phyloP scores from a whole-genome alignment of 371 early-diverging fungal species.

The Mortierella sp. region DNA sequence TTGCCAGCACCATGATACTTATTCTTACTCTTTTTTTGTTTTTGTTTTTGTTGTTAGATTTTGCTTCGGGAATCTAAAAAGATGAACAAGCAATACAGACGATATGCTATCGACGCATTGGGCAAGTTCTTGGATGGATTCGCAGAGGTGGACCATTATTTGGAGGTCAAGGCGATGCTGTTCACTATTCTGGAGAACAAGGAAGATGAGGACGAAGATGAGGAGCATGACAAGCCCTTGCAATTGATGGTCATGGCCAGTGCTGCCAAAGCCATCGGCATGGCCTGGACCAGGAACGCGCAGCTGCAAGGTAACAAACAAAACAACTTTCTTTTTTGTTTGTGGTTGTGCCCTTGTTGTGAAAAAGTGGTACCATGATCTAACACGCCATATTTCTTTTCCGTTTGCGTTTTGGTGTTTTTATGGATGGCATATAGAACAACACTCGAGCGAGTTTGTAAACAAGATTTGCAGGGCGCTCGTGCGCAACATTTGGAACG shows the following conservation, averaged over 20 bases:
- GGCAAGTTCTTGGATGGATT: slow-evolving; percentile 72
- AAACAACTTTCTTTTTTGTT: neutral
- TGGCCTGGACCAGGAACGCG: slow-evolving; percentile 65
- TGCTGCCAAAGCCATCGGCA: slow-evolving; percentile 75
- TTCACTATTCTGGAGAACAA: slow-evolving; percentile 62
- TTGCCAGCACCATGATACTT: neutral
- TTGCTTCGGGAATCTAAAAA: slow-evolving; percentile 81
- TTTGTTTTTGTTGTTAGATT: slow-evolving; percentile 49
- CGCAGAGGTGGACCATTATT: slow-evolving; percentile 66
- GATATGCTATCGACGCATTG: slow-evolving; percentile 76
- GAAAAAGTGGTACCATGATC: neutral
- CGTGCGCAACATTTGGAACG: slow-evolving; percentile 81
- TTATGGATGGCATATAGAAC: slow-evolving; percentile 10
- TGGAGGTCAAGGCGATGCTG: slow-evolving; percentile 69
- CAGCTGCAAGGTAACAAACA: slow-evolving; percentile 70
- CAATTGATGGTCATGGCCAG: slow-evolving; percentile 78
- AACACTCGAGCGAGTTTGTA: slow-evolving; percentile 58
- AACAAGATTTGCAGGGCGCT: slow-evolving; percentile 57
- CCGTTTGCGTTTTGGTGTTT: neutral
- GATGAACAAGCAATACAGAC: slow-evolving; percentile 76
- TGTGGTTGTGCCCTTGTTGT: neutral
- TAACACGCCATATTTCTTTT: neutral
- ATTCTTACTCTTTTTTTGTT: neutral
- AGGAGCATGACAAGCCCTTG: slow-evolving; percentile 76
- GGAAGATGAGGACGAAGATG: slow-evolving; percentile 75